Percentiles rank a stretch among this genome's conserved stretches.
Conservation (phyloP, 2,329 filamentous ascomycete genomes). For the Alternaria sp. region DNA sequence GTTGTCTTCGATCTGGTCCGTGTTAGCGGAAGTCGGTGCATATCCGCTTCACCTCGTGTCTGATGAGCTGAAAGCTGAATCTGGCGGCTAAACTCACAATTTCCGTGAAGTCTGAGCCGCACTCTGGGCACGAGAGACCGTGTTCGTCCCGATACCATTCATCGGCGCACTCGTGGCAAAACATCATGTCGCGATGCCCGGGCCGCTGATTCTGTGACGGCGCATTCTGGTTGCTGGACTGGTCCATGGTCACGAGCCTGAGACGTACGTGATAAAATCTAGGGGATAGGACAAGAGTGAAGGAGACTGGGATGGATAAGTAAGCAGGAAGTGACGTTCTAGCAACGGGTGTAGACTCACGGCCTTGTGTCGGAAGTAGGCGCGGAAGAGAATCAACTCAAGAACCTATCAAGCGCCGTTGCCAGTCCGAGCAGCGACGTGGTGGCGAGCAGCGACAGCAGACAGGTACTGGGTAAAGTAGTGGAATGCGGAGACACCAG, state of each 20-base stretch:
- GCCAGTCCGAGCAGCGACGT: conserved; percentile 22
- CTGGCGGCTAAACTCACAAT: conserved; percentile 68
- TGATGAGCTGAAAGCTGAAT: conserved; percentile 19
- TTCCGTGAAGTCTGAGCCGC: conserved; percentile 80
- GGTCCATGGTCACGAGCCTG: conserved; percentile 35
- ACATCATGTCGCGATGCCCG: conserved; percentile 72
- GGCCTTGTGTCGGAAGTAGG: conserved; percentile 27
- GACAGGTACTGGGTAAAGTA: conserved; percentile 10
- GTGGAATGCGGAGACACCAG: conserved; percentile 9
- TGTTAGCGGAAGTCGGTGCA: conserved; percentile 30
- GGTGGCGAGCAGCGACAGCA: conserved; percentile 31
- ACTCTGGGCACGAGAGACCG: conserved; percentile 78
- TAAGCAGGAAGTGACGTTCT: conserved; percentile 13
- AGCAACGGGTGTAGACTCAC: conserved; percentile 20
- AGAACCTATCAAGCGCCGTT: conserved; percentile 39
- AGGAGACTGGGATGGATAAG: conserved; percentile 2
- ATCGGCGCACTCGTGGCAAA: conserved; percentile 80
- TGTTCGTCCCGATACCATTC: conserved; percentile 81
- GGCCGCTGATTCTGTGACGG: conserved; percentile 29
- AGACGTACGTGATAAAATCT: conserved; percentile 3
- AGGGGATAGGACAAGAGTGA: conserved; percentile 7
- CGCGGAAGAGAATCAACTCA: conserved; percentile 22
- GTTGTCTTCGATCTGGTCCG: conserved; percentile 58
- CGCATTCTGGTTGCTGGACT: conserved; percentile 28
- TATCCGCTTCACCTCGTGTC: conserved; percentile 9